A percentile compares a stretch with the other conserved stretches of the same genome.
These are phyloP conservation scores for Chloroidium sp. DNA, from an alignment of 163 green algal genomes.

Conservation along the genomic window DNA sequence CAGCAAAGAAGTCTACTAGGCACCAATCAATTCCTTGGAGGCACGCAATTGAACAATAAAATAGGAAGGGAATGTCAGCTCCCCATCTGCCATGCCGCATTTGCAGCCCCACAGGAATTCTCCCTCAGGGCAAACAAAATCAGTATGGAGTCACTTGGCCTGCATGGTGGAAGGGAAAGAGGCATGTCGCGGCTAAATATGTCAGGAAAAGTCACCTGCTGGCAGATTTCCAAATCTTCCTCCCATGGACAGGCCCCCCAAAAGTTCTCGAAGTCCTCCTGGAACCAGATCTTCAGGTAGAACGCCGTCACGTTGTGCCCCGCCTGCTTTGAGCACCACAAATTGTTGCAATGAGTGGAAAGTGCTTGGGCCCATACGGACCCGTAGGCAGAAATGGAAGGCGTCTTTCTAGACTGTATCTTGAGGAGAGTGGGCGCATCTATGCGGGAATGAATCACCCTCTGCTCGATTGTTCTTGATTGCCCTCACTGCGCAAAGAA, in stretches of 20 bases:
- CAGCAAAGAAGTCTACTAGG: no score
- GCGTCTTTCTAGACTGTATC: no score
- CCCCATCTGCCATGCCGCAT: no score
- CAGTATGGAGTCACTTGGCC: background rate
- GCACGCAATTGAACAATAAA: no score
- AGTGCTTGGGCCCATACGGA: background rate
- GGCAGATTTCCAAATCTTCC: conserved; percentile 83
- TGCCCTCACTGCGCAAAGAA: no score
- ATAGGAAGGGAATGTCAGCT: no score
- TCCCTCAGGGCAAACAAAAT: no score
- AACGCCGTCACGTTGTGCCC: conserved; percentile 86
- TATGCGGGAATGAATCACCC: background rate
- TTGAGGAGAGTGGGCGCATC: no score
- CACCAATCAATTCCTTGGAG: no score
- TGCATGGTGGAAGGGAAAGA: background rate
- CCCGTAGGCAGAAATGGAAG: background rate
- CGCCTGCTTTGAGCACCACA: conserved; percentile 31
- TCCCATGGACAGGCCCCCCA: conserved; percentile 96
- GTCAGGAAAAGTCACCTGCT: conserved; percentile 21
- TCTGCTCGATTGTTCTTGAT: no score
- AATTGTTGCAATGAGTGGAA: conserved; percentile 15
- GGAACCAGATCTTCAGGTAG: conserved; percentile 95
- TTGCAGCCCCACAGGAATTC: no score
- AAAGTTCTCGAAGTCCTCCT: conserved; percentile 95
- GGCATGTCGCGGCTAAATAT: background rate